Conservation (phyloP, 2,329 filamentous ascomycete genomes). For the Stagonosporopsis tanaceti region DNA sequence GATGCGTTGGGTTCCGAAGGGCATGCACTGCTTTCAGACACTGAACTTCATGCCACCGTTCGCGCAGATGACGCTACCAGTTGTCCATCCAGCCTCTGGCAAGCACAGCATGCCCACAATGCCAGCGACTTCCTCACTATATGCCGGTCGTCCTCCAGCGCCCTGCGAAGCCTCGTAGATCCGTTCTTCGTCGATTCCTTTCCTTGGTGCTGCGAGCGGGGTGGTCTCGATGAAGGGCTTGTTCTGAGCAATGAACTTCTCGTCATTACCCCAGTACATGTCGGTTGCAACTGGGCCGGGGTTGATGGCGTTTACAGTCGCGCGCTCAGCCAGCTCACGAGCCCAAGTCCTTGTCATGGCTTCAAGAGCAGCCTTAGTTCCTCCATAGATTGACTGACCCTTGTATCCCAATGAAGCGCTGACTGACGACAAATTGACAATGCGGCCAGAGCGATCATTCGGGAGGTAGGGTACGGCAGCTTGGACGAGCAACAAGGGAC, state of each 20-base stretch:
- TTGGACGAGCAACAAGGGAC: slow-evolving; percentile 79
- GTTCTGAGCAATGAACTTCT: slow-evolving; percentile 66
- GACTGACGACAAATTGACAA: slow-evolving; percentile 69
- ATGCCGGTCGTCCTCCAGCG: slow-evolving; percentile 65
- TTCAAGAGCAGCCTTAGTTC: slow-evolving; percentile 72
- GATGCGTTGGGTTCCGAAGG: neutral
- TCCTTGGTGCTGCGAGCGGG: slow-evolving; percentile 69
- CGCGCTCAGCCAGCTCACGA: slow-evolving; percentile 66
- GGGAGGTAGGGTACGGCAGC: slow-evolving; percentile 75
- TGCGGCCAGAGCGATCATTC: slow-evolving; percentile 69
- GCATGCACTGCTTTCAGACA: slow-evolving; percentile 22
- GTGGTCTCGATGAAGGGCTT: slow-evolving; percentile 69
- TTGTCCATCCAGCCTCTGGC: slow-evolving; percentile 77
- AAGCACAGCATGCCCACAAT: slow-evolving; percentile 79
- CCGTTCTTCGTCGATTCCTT: slow-evolving; percentile 68
- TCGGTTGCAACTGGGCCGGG: slow-evolving; percentile 70
- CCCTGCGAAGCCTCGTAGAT: slow-evolving; percentile 54
- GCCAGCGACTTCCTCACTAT: slow-evolving; percentile 75
- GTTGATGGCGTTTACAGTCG: slow-evolving; percentile 72
- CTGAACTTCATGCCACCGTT: slow-evolving; percentile 73
- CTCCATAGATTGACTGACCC: slow-evolving; percentile 69
- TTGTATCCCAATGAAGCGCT: slow-evolving; percentile 65
- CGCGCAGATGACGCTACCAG: slow-evolving; percentile 79
- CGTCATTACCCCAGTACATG: slow-evolving; percentile 67
- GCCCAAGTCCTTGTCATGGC: slow-evolving; percentile 75